Base-by-base conservation (phyloP, 805 yeast species). In the Yarrowia yakushimensis region DNA sequence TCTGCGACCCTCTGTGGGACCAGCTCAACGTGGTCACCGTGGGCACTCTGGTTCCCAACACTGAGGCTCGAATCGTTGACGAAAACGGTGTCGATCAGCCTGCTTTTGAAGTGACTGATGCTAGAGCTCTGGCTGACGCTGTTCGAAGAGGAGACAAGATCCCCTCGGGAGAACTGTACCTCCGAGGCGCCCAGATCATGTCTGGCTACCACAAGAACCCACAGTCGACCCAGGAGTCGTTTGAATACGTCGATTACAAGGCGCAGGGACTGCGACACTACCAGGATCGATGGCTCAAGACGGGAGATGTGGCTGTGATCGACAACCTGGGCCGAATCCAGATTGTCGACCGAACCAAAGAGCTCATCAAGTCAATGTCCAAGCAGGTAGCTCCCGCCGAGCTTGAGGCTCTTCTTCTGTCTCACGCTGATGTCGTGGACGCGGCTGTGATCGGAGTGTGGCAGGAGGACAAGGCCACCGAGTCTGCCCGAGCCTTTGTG, bases 271-370 rank as follows among this genome's bases (percentile, higher is more conserved):
- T 66, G 68, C 54, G 22, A 9, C 61, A 55, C 39, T 55, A 55
- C 61, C 61, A 55, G 39, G 61, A 55, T 30, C 27, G 48, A 41
- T 55, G 61, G 61, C 78, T 83, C 68, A 74, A 73, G 62, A 83
- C 87, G 17, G 88, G 88, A 33, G 88, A 85, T 70, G 77, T 80
- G 50, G 82, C 81, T 7, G 67, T 68, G 3, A 63, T 78, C 13
- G 77, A 75, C 63, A 66, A 67, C n/a, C 66, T 67, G 30, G 81
- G 82, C 68, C 69, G 70, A 63, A 71, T 75, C 60, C 73, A 68
- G 65, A 81, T 85, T 64, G 80, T 84, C 60, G 88, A 84, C 68
- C 77, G 90, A 57, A 84, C 82, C 54, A 85, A 85, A 75, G 87
- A 85, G 72, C 81, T 85, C 69, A 85, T 85, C 79, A 85, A 85